phyloP scores from a whole-genome alignment of 352 stramenopile species.

The Phytopythium mirpurense region DNA sequence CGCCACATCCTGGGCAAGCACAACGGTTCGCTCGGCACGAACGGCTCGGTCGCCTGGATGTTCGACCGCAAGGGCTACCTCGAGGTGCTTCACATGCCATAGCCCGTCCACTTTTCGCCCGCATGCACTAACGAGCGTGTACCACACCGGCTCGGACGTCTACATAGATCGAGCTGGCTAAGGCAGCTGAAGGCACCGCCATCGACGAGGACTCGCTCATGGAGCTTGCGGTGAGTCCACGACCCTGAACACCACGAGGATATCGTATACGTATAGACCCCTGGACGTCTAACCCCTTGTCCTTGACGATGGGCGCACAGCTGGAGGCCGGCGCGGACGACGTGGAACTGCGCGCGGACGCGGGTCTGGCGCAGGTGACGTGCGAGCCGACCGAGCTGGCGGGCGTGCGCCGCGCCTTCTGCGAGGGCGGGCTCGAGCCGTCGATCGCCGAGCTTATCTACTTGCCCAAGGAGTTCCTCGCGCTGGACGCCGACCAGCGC shows the following conservation, averaged over 20 bases:
- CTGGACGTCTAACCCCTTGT: background rate
- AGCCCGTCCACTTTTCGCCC: too few species aligned
- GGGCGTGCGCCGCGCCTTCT: slow-evolving; percentile 51
- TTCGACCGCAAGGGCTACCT: slow-evolving; percentile 83
- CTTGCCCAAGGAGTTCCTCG: slow-evolving; percentile 75
- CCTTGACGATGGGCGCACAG: slow-evolving; percentile 13
- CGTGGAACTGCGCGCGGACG: slow-evolving; percentile 48
- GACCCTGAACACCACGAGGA: too few species aligned
- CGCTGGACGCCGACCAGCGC: slow-evolving; percentile 36
- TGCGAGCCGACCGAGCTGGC: slow-evolving; percentile 66
- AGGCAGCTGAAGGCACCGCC: slow-evolving; percentile 12
- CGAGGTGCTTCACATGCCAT: slow-evolving; percentile 45
- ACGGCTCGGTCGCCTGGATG: slow-evolving; percentile 79
- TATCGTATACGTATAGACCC: background rate
- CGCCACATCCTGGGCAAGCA: slow-evolving; percentile 73
- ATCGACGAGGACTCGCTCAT: slow-evolving; percentile 73
- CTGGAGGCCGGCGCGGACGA: slow-evolving; percentile 70
- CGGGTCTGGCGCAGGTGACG: slow-evolving; percentile 54
- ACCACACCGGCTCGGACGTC: too few species aligned
- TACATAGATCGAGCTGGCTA: slow-evolving; percentile 34
- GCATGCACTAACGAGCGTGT: background rate
- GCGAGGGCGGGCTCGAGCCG: slow-evolving; percentile 46
- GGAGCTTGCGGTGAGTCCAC: slow-evolving; percentile 53
- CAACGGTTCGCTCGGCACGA: slow-evolving; percentile 61
- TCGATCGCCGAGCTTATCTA: slow-evolving; percentile 78